Evolutionary conservation across 208 protist genomes (phyloP), one percentile per base, ranked within the genome.

Genomic region (Leishmania tarentolae): DNA sequence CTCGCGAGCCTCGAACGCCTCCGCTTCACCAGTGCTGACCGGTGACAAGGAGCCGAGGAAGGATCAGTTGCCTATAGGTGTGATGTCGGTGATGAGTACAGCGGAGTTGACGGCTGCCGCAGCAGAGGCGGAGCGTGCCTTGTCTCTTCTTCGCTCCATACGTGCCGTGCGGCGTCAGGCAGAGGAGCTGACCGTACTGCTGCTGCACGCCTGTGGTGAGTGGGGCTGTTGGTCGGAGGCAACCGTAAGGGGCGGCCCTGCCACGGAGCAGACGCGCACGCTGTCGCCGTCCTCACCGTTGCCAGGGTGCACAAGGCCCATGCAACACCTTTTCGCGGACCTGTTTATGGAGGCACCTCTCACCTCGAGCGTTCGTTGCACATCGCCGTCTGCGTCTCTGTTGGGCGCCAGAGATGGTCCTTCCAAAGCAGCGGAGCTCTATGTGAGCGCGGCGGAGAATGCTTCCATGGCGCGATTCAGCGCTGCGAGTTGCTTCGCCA

Each of bases 201-300:
- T 95, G 28, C 83, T 95, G 44, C 88, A 93, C 71, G 81, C 89
- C 28, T 87, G 81, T 35, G 90, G 87, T 19, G 89, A 91, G 76
- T 89, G 84, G 86, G 79, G 74, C 42, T 95, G 89, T 80, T 94
- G 91, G 91, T 19, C 47, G 0, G 52, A 21, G 28, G 37, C 68
- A 13, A 7, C 44, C 50, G 68, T 24, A 19, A 3, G 35, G n/a
- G 24, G 7, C 2, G 68, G 24, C 35, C 37, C 13, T 8, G 42
- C 42, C 3, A 2, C 13, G 21, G 68, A 31, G 15, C 24, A 56
- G 11, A 50, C 15, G 31, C 57, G n/a, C 52, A 9, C 63, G 37
- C 9, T 11, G 59, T n/a, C 17, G 42, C 28, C 44, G 4, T 17
- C 53, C 4, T 75, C 42, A 53, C 53, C 24, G 71, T 31, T 11